phyloP scores from a whole-genome alignment of 805 yeast genomes.

The Yarrowia sp. region DNA sequence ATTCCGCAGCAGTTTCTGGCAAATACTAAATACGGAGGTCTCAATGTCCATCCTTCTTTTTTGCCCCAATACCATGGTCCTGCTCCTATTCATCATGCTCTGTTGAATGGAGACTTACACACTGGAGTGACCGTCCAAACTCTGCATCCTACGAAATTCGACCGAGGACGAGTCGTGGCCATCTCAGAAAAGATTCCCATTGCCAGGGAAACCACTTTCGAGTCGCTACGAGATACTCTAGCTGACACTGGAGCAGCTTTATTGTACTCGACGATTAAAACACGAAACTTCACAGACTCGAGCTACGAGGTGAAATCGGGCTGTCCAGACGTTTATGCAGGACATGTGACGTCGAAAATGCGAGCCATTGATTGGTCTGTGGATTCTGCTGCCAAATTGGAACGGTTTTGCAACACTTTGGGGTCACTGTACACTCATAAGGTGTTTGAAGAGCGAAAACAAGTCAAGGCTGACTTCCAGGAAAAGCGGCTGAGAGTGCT shows the following conservation, averaged over 20 bases:
- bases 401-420: slow-evolving; percentile 1
- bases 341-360: slow-evolving; percentile 48
- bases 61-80: slow-evolving; percentile 81
- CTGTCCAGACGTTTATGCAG: slow-evolving; percentile 51
- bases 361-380: slow-evolving; percentile 49
- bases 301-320: slow-evolving; percentile 4
- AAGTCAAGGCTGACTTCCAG: slow-evolving; percentile 9
- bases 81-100: slow-evolving; percentile 79
- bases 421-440: slow-evolving; percentile 5
- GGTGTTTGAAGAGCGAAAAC: not conserved
- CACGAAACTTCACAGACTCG: slow-evolving; percentile 34
- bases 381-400: slow-evolving; percentile 26
- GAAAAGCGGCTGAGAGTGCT: not conserved
- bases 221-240: slow-evolving; percentile 48
- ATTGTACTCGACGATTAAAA: slow-evolving; percentile 46
- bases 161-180: slow-evolving; percentile 64
- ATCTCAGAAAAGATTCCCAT: slow-evolving; percentile 52
- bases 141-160: slow-evolving; percentile 82
- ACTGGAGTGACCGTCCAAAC: slow-evolving; percentile 93
- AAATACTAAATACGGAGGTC: slow-evolving; percentile 56
- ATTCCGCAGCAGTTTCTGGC: slow-evolving; percentile 63
- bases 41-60: slow-evolving; percentile 90
- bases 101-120: slow-evolving; percentile 54
- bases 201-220: slow-evolving; percentile 44
- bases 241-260: slow-evolving; percentile 62